Evolutionary conservation across 805 yeast genomes (phyloP).

Genomic region (Debaryomyces tyrocola): DNA sequence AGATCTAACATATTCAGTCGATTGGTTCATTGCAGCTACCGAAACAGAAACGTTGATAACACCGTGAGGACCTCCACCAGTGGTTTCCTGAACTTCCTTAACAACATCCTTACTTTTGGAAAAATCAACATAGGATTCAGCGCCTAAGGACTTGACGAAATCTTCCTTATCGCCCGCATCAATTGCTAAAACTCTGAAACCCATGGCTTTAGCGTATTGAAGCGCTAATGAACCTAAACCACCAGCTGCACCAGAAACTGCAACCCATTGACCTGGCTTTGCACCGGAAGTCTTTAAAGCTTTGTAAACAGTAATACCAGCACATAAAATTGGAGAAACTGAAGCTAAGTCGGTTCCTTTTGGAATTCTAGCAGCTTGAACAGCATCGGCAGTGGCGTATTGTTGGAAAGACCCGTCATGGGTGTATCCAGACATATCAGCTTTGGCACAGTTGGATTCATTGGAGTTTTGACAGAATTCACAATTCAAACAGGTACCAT

Average conservation of each 20-base stretch:
- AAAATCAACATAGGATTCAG: constrained; percentile 64
- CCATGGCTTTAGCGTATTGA: constrained; percentile 79
- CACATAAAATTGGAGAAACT: constrained; percentile 83
- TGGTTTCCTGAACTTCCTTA: constrained; percentile 53
- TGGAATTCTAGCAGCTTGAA: constrained; percentile 82
- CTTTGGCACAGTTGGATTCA: constrained; percentile 71
- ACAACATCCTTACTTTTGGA: constrained; percentile 54
- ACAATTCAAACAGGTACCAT: constrained; percentile 74
- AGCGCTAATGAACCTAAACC: constrained; percentile 75
- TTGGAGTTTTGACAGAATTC: constrained; percentile 67
- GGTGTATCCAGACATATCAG: constrained; percentile 74
- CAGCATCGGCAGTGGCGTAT: constrained; percentile 85
- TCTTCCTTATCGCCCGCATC: constrained; percentile 69
- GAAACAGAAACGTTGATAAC: constrained; percentile 76
- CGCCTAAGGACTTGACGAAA: constrained; percentile 59
- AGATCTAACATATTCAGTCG: constrained; percentile 47
- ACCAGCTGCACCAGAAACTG: constrained; percentile 78
- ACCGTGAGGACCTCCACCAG: constrained; percentile 77
- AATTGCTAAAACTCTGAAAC: constrained; percentile 67
- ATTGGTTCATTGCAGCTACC: constrained; percentile 62
- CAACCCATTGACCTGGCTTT: constrained; percentile 72
- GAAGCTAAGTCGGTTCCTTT: constrained; percentile 70
- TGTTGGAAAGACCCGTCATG: constrained; percentile 92
- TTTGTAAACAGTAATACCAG: constrained; percentile 90
- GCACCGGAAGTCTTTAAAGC: constrained; percentile 79